Base-by-base conservation (phyloP, 371 early-diverging fungal genomes). In the Cokeromyces recurvatus region DNA sequence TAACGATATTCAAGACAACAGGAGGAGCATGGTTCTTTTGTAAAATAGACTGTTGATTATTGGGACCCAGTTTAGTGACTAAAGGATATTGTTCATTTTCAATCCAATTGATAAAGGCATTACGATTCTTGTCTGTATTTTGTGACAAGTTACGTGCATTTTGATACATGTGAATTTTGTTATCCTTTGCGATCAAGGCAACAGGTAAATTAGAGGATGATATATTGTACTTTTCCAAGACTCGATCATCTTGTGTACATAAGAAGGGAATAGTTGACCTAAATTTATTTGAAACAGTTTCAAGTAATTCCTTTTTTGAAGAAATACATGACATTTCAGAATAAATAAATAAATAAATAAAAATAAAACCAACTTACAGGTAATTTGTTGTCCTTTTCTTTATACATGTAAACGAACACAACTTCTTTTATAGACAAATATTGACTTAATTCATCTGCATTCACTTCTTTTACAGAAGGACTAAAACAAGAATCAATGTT, bases 21-120 rank as follows among this genome's bases (percentile, higher is more conserved):
- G 59, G 42, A 11, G 39, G 49, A 17, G 29, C 29, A 7, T 27
- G 29, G 15, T 59, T 24, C 0, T 70, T 66, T 16, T 56, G 43
- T 20, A 71, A 46, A n/a, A 75, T 60, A 0, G 51, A 53, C 9
- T 46, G 39, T 19, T 66, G 61, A 37, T 72, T 75, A 16, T 34
- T 51, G 8, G 70, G 62, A 1, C 53, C 43, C 17, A 75, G 39
- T 38, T 60, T 41, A 16, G 50, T 62, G 8, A 71, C 62, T 3
- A 69, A 42, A 2, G 76, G 72, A 40, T 59, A 72, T 20, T 62
- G 61, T 32, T 69, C 70, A 17, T 43, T 51, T 21, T 69, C 57
- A 8, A 75, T 59, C 72, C 72, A 75, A 12, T 32, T 32, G 19
- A 37, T 27, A 24, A 75, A 43, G 12, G 56, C 22, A 25, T 56